These are phyloP conservation scores for Sclerotiophoma versabilis DNA, from an alignment of 2,329 filamentous ascomycete species.

Conservation along the genomic window DNA sequence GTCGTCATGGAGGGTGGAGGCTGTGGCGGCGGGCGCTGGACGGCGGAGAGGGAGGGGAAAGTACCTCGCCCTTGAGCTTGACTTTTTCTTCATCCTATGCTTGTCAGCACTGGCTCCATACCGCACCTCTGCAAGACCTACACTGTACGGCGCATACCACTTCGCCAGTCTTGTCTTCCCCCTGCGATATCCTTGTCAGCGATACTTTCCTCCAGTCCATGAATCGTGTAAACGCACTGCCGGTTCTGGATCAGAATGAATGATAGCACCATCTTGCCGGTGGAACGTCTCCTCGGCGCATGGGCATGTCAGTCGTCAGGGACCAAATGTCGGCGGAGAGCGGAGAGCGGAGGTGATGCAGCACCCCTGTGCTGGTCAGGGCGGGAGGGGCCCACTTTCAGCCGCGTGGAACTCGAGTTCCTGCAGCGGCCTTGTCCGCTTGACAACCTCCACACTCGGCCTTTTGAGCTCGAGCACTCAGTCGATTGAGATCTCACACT, in stretches of 20 bases:
- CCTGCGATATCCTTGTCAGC: slow-evolving; percentile 58
- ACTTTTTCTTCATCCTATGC: slow-evolving; percentile 92
- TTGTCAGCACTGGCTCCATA: slow-evolving; percentile 22
- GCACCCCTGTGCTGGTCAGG: background rate
- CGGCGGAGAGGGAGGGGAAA: slow-evolving; percentile 7
- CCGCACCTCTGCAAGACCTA: slow-evolving; percentile 45
- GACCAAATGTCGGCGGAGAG: background rate
- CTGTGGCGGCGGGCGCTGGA: background rate
- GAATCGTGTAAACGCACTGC: slow-evolving; percentile 63
- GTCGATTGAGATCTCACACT: no score
- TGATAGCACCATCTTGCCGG: slow-evolving; percentile 68
- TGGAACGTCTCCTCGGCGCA: slow-evolving; percentile 18
- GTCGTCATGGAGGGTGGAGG: background rate
- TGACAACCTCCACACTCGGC: no score
- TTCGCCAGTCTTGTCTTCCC: slow-evolving; percentile 98
- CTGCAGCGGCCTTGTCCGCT: background rate
- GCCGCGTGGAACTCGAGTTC: background rate
- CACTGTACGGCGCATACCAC: slow-evolving; percentile 97
- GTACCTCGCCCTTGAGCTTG: slow-evolving; percentile 95
- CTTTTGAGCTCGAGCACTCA: no score
- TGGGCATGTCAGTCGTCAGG: slow-evolving; percentile 16
- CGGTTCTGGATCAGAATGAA: slow-evolving; percentile 91
- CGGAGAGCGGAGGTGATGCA: slow-evolving; percentile 8
- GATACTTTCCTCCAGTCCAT: background rate
- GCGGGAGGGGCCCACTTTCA: slow-evolving; percentile 1